phyloP scores from a whole-genome alignment of 805 yeast species.

The Lachancea cidri region DNA sequence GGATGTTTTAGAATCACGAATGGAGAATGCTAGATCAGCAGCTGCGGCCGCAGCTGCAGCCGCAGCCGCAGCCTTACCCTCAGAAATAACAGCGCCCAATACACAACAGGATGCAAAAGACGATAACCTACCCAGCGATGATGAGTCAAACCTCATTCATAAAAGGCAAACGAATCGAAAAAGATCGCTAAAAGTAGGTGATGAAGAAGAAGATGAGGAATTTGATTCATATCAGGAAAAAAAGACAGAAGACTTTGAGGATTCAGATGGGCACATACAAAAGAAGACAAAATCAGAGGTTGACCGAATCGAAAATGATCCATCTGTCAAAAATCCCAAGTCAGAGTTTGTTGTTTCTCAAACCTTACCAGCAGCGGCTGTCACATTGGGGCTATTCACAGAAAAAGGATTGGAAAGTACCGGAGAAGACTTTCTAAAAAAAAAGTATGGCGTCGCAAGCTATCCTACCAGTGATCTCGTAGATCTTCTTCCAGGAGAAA shows the following conservation, averaged over 20 bases:
- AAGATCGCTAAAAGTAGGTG: slow-evolving; percentile 13
- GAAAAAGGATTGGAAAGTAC: slow-evolving; percentile 60
- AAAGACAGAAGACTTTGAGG: slow-evolving; percentile 14
- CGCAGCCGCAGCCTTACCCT: slow-evolving; percentile 3
- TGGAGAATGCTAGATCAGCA: background rate
- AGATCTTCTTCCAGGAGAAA: slow-evolving; percentile 76
- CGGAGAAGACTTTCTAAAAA: slow-evolving; percentile 70
- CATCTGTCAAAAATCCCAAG: slow-evolving; percentile 62
- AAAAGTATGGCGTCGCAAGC: slow-evolving; percentile 82
- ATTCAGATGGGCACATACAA: slow-evolving; percentile 7
- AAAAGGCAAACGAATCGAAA: slow-evolving; percentile 10
- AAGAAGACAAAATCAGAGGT: slow-evolving; percentile 19
- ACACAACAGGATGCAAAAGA: slow-evolving; percentile 3
- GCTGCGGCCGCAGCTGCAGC: slow-evolving; percentile 2
- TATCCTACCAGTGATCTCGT: slow-evolving; percentile 76
- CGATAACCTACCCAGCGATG: slow-evolving; percentile 19
- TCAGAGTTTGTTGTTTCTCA: slow-evolving; percentile 71
- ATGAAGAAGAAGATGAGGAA: slow-evolving; percentile 13
- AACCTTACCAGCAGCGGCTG: slow-evolving; percentile 60
- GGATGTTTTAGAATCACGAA: slow-evolving; percentile 8
- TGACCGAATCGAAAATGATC: slow-evolving; percentile 45
- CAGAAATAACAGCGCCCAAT: background rate
- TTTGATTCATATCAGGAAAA: no score
- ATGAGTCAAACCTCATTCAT: slow-evolving; percentile 16
- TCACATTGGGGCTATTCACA: slow-evolving; percentile 58